phyloP scores from a whole-genome alignment of 108 stramenopile species.

The Chaetoceros tenuissimus region DNA sequence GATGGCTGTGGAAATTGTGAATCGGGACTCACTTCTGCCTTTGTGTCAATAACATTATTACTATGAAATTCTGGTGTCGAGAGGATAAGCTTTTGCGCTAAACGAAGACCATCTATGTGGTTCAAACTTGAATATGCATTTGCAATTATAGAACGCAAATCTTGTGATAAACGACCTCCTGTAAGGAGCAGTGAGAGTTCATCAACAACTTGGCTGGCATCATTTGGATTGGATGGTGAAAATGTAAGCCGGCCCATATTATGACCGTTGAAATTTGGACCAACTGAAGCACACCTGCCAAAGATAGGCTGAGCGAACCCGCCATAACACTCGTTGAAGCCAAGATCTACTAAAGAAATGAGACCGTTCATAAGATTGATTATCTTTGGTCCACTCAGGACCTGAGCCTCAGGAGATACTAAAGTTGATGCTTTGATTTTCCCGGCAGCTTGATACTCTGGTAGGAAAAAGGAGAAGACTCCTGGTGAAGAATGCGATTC shows the following conservation, averaged over 20 bases:
- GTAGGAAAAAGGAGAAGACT: slow-evolving; percentile 44
- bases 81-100: slow-evolving; percentile 11
- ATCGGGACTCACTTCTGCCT: slow-evolving; percentile 4
- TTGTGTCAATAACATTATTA: slow-evolving; percentile 21
- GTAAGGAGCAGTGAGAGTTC: slow-evolving; percentile 48
- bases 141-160: slow-evolving; percentile 26
- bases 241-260: too few species aligned
- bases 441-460: slow-evolving; percentile 27
- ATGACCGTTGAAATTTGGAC: too few species aligned
- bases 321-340: slow-evolving; percentile 31
- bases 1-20: slow-evolving; percentile 10
- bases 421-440: slow-evolving; percentile 9
- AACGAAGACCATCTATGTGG: neutral
- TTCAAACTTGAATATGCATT: slow-evolving; percentile 15
- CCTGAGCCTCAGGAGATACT: slow-evolving; percentile 23
- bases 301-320: too few species aligned
- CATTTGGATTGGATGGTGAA: slow-evolving; percentile 8
- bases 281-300: too few species aligned
- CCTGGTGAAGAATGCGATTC: slow-evolving; percentile 14
- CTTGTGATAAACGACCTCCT: slow-evolving; percentile 38
- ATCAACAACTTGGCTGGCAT: slow-evolving; percentile 22
- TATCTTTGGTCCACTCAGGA: slow-evolving; percentile 12
- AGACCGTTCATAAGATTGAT: slow-evolving; percentile 28
- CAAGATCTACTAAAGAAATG: slow-evolving; percentile 40
- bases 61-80: slow-evolving; percentile 57